phyloP scores from a whole-genome alignment of 257 asterid species.

The Coffea canephora region DNA sequence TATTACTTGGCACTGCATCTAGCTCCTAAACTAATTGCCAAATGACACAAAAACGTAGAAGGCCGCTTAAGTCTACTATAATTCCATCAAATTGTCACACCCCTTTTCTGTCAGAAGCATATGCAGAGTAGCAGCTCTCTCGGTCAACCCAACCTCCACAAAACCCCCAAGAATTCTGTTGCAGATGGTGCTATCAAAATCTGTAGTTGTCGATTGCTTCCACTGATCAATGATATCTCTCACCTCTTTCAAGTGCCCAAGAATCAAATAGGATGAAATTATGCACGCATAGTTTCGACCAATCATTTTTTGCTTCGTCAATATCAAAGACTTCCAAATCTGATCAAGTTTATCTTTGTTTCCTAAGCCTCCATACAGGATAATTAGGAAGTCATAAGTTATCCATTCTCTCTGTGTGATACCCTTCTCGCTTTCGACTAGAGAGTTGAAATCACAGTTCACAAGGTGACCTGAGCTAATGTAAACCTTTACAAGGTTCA shows the following conservation, averaged over 20 bases:
- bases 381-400: constrained; percentile 75
- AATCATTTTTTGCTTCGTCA: constrained; percentile 73
- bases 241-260: constrained; percentile 69
- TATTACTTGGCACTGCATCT: neutral
- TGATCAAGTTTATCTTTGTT: constrained; percentile 69
- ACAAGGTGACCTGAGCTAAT: constrained; percentile 51
- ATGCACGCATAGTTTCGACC: constrained; percentile 63
- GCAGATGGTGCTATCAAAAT: constrained; percentile 54
- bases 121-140: constrained; percentile 41
- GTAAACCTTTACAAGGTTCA: constrained; percentile 61
- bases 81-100: constrained; percentile 30
- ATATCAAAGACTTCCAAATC: constrained; percentile 71
- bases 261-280: constrained; percentile 71
- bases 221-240: constrained; percentile 71
- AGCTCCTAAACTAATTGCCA: neutral
- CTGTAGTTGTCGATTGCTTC: constrained; percentile 67
- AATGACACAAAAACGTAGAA: neutral
- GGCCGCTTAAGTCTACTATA: constrained; percentile 2
- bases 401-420: constrained; percentile 77
- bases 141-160: constrained; percentile 49
- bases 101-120: constrained; percentile 49
- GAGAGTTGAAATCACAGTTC: constrained; percentile 42
- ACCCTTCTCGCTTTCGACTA: constrained; percentile 67
- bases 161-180: constrained; percentile 47
- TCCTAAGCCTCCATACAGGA: constrained; percentile 71